Percentiles rank a stretch among this genome's conserved stretches.
Conservation (phyloP, 441 rosid species). For the Arabidopsis hybrid region DNA sequence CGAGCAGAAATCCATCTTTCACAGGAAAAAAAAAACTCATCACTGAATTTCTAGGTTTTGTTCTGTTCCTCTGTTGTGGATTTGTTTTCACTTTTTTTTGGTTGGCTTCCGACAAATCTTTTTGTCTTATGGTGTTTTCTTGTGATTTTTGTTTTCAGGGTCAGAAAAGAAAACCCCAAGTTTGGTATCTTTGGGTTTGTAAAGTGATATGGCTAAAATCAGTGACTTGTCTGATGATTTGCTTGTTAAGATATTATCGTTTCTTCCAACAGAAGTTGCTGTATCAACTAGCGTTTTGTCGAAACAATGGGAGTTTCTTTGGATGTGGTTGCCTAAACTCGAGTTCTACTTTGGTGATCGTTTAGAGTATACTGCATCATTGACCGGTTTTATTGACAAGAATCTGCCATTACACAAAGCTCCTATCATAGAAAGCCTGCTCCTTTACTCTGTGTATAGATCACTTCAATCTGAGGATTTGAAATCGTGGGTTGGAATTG, state of each 20-base stretch:
- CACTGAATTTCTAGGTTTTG: not conserved
- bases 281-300: not conserved
- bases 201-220: not conserved
- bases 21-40: too few species aligned
- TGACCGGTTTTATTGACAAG: not conserved
- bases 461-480: not conserved
- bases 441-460: not conserved
- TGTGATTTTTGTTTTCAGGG: not conserved
- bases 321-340: not conserved
- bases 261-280: not conserved
- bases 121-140: not conserved
- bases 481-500: not conserved
- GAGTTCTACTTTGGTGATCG: not conserved
- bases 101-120: not conserved
- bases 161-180: not conserved
- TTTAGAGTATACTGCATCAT: not conserved
- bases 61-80: not conserved
- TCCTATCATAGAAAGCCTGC: not conserved
- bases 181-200: not conserved
- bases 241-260: not conserved
- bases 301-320: not conserved
- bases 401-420: not conserved
- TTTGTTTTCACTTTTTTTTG: not conserved
- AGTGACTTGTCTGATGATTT: not conserved
- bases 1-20: too few species aligned